These are phyloP conservation scores for Arctium minus DNA, from an alignment of 129 eudicot genomes.

Conservation along the genomic window DNA sequence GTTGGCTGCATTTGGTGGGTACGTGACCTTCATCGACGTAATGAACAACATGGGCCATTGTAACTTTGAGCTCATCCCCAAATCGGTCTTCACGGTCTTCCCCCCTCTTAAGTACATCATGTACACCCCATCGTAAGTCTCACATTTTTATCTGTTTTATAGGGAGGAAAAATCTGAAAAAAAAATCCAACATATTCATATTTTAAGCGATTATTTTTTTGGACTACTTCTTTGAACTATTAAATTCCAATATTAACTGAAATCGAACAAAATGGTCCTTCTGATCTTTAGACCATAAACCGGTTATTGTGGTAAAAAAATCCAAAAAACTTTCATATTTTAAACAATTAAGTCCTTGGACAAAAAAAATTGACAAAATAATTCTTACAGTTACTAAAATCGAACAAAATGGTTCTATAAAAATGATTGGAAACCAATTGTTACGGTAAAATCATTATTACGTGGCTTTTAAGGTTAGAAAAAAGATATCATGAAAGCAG, in stretches of 20 bases:
- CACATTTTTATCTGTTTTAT: not conserved
- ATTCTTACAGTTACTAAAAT: no score
- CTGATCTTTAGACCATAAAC: not conserved
- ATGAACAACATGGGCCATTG: constrained; percentile 85
- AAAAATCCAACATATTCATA: no score
- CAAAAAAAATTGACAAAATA: no score
- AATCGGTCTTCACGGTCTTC: constrained; percentile 33
- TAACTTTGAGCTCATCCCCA: constrained; percentile 65
- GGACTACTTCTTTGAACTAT: not conserved
- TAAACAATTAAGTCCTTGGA: no score
- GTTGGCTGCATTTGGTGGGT: constrained; percentile 19
- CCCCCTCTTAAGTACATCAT: constrained; percentile 75
- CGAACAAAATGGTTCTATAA: no score
- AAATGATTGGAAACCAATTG: no score
- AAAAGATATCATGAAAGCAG: no score
- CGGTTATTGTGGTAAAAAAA: not conserved
- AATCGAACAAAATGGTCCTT: not conserved
- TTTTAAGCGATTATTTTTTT: not conserved
- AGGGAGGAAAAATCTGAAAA: no score
- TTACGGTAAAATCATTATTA: no score
- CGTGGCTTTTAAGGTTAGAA: no score
- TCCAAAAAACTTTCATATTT: not conserved
- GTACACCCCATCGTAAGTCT: constrained; percentile 78
- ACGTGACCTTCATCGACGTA: constrained; percentile 44
- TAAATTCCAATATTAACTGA: not conserved